Percentiles rank a stretch among this genome's conserved stretches.
phyloP scores from a whole-genome alignment of 2,329 filamentous ascomycete genomes.

The Ophiognomonia clavigignenti-juglandacearum region DNA sequence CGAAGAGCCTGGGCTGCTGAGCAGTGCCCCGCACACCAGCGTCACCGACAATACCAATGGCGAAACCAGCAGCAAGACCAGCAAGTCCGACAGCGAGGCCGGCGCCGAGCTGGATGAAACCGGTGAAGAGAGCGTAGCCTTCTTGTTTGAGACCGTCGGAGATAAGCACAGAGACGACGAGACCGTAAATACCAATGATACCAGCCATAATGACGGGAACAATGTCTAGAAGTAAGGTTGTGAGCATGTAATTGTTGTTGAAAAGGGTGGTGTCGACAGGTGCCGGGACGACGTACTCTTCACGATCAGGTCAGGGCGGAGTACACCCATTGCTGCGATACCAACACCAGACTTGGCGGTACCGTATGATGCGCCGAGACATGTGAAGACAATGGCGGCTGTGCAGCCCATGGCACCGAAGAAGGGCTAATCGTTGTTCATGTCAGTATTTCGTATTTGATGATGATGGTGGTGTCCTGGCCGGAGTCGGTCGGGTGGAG shows the following conservation, averaged over 20 bases:
- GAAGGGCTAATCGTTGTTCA: constrained; percentile 66
- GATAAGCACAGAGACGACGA: constrained; percentile 83
- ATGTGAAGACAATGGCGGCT: constrained; percentile 46
- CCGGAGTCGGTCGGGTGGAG: constrained; percentile 24
- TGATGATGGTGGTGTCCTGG: constrained; percentile 11
- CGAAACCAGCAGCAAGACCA: constrained; percentile 79
- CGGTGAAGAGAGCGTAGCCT: constrained; percentile 66
- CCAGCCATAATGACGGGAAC: constrained; percentile 99
- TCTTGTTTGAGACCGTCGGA: constrained; percentile 72
- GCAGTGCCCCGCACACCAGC: constrained; percentile 84
- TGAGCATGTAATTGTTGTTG: constrained; percentile 15
- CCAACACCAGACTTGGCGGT: constrained; percentile 99
- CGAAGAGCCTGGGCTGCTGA: constrained; percentile 81
- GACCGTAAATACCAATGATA: constrained; percentile 99
- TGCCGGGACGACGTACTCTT: constrained; percentile 72
- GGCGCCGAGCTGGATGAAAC: constrained; percentile 81
- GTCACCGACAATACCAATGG: constrained; percentile 84
- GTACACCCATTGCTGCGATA: constrained; percentile 97
- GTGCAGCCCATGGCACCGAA: constrained; percentile 98
- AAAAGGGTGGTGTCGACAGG: background rate
- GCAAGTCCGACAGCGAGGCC: constrained; percentile 77
- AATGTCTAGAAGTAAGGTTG: constrained; percentile 63
- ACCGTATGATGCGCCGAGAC: constrained; percentile 42
- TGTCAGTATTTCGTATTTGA: constrained; percentile 29
- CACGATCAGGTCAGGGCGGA: constrained; percentile 95